These are phyloP conservation scores for Hemileccinum impolitum DNA, from an alignment of 768 basidiomycete genomes.

Conservation along the genomic window DNA sequence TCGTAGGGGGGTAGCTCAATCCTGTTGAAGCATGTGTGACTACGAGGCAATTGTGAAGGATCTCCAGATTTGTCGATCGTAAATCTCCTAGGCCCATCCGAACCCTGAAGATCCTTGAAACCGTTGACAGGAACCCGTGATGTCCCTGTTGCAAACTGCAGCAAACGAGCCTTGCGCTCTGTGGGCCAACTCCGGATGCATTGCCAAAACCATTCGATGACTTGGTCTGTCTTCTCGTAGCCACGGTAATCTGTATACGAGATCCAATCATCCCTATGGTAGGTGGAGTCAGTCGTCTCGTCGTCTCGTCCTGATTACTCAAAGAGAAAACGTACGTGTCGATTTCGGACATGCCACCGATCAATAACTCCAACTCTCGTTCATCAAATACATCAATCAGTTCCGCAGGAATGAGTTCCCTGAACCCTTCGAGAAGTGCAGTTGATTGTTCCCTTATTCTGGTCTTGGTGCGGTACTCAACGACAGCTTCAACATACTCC, in stretches of 20 bases:
- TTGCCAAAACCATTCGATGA: slow-evolving; percentile 97
- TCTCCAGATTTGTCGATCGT: slow-evolving; percentile 96
- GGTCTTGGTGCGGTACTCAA: slow-evolving; percentile 78
- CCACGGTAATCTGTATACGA: slow-evolving; percentile 92
- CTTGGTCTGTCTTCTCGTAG: slow-evolving; percentile 81
- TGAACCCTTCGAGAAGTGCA: slow-evolving; percentile 82
- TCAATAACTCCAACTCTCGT: slow-evolving; percentile 82
- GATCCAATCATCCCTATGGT: slow-evolving; percentile 78
- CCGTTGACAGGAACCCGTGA: slow-evolving; percentile 89
- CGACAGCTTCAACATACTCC: slow-evolving; percentile 74
- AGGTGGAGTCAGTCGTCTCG: slow-evolving; percentile 1
- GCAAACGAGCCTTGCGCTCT: slow-evolving; percentile 79
- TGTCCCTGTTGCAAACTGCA: slow-evolving; percentile 87
- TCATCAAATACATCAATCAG: slow-evolving; percentile 90
- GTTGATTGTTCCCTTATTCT: slow-evolving; percentile 82
- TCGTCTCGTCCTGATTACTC: background rate
- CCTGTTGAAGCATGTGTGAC: slow-evolving; percentile 93
- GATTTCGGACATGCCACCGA: slow-evolving; percentile 92
- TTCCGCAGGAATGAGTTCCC: slow-evolving; percentile 80
- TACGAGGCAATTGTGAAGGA: slow-evolving; percentile 80
- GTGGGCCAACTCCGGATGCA: slow-evolving; percentile 87
- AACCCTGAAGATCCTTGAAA: slow-evolving; percentile 92
- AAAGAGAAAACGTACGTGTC: slow-evolving; percentile 56
- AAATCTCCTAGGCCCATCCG: slow-evolving; percentile 88
- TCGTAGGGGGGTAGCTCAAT: slow-evolving; percentile 88